Evolutionary conservation across 495 filamentous ascomycete genomes (phyloP).

Genomic region (Neurospora sublineolata): DNA sequence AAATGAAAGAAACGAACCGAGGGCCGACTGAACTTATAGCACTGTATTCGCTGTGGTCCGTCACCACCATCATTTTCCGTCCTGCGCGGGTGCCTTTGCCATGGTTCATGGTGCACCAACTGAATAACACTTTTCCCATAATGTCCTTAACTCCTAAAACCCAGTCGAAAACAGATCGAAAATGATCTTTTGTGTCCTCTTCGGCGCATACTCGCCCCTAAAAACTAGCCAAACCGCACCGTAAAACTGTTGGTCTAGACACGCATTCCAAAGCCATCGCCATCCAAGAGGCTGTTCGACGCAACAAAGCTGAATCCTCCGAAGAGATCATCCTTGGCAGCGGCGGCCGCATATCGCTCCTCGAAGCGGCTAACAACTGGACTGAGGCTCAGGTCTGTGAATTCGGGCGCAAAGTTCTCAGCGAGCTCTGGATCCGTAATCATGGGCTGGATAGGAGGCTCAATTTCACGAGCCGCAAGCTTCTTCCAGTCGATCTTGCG

Average conservation of each 20-base stretch:
- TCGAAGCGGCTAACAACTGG: conserved; percentile 44
- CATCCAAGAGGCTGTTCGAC: conserved; percentile 70
- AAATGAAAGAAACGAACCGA: neutral
- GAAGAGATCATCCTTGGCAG: conserved; percentile 59
- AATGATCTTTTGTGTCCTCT: neutral
- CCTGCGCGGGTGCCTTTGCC: neutral
- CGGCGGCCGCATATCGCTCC: conserved; percentile 16
- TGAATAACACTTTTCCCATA: neutral
- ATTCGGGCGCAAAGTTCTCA: conserved; percentile 85
- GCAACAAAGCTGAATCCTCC: conserved; percentile 96
- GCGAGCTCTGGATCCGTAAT: conserved; percentile 91
- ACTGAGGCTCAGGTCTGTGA: conserved; percentile 74
- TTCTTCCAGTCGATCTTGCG: conserved; percentile 86
- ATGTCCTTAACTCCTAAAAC: neutral
- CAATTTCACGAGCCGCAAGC: conserved; percentile 64
- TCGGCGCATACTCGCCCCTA: neutral
- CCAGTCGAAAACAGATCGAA: neutral
- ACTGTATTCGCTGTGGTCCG: neutral
- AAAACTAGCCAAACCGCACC: neutral
- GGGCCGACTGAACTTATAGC: neutral
- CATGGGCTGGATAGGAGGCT: conserved; percentile 78
- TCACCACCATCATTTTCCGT: neutral
- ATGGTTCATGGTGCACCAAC: neutral
- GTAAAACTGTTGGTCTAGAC: neutral
- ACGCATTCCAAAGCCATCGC: conserved; percentile 23